These are phyloP conservation scores for Mycena floridula DNA, from an alignment of 768 basidiomycete genomes.

Conservation along the genomic window DNA sequence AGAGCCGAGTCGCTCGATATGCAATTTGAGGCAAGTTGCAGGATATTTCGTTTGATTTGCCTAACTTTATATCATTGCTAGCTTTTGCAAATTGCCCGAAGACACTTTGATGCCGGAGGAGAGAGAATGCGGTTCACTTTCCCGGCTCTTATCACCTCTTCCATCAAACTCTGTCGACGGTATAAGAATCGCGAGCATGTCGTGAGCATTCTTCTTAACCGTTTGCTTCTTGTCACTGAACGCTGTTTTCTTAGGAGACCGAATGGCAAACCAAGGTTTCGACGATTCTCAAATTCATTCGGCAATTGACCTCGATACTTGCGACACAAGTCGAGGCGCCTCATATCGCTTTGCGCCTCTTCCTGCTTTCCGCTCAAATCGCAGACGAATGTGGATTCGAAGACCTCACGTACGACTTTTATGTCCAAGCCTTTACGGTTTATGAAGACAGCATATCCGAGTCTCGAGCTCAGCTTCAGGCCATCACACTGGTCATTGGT, in stretches of 20 bases:
- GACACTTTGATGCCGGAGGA: constrained; percentile 86
- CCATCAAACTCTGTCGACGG: constrained; percentile 87
- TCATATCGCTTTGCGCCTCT: constrained; percentile 87
- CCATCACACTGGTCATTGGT: constrained; percentile 93
- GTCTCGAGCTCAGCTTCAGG: constrained; percentile 90
- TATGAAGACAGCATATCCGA: constrained; percentile 98
- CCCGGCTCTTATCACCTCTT: constrained; percentile 90
- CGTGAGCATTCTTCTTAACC: constrained; percentile 29
- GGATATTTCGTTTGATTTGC: not conserved
- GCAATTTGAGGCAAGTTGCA: constrained; percentile 75
- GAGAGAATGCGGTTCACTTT: constrained; percentile 97
- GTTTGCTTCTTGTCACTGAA: not conserved
- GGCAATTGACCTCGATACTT: constrained; percentile 89
- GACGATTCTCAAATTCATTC: constrained; percentile 89
- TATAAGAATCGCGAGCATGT: constrained; percentile 80
- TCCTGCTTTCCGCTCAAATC: constrained; percentile 93
- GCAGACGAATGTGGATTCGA: constrained; percentile 94
- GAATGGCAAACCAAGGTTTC: constrained; percentile 86
- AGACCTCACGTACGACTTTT: constrained; percentile 95
- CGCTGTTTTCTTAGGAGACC: constrained; percentile 46
- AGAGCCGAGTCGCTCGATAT: constrained; percentile 77
- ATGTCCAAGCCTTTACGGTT: constrained; percentile 95
- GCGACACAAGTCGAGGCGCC: constrained; percentile 92
- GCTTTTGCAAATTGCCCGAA: constrained; percentile 88
- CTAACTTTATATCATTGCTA: constrained; percentile 23